Evolutionary conservation across 805 yeast genomes (phyloP).

Genomic region (Helenozyma rhizophorensis): DNA sequence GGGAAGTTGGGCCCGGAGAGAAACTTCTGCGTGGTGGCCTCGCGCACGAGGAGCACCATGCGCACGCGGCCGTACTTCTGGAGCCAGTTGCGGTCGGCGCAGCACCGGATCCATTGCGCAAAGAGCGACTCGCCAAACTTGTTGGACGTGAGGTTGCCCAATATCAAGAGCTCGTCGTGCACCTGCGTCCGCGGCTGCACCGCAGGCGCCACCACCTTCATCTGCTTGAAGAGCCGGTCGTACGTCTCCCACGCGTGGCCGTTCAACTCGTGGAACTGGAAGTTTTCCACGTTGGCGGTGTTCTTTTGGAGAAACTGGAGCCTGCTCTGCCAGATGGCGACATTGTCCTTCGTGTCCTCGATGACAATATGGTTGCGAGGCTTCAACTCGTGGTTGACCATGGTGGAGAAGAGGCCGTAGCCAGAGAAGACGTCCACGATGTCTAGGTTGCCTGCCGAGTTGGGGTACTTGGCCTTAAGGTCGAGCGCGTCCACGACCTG

Average conservation of each 20-base stretch:
- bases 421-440: slow-evolving; percentile 62
- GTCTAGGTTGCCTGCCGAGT: slow-evolving; percentile 34
- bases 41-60: slow-evolving; percentile 66
- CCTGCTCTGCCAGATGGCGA: slow-evolving; percentile 25
- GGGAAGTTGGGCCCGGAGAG: slow-evolving; percentile 50
- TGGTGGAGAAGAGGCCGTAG: slow-evolving; percentile 55
- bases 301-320: slow-evolving; percentile 18
- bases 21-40: slow-evolving; percentile 52
- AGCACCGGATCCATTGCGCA: slow-evolving; percentile 71
- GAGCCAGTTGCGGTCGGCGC: slow-evolving; percentile 69
- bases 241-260: slow-evolving; percentile 72
- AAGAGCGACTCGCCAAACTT: slow-evolving; percentile 61
- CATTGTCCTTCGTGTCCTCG: slow-evolving; percentile 42
- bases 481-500: slow-evolving; percentile 45
- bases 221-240: slow-evolving; percentile 40
- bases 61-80: slow-evolving; percentile 67
- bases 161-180: slow-evolving; percentile 51
- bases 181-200: slow-evolving; percentile 32
- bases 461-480: slow-evolving; percentile 31
- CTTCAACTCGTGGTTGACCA: slow-evolving; percentile 52
- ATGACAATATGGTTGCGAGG: slow-evolving; percentile 65
- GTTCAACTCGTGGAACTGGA: slow-evolving; percentile 34
- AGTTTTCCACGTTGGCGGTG: slow-evolving; percentile 28
- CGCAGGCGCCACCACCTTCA: slow-evolving; percentile 35
- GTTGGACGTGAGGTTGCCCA: slow-evolving; percentile 53